phyloP scores from a whole-genome alignment of 2,329 filamentous ascomycete species.

The Monilinia aucupariae region DNA sequence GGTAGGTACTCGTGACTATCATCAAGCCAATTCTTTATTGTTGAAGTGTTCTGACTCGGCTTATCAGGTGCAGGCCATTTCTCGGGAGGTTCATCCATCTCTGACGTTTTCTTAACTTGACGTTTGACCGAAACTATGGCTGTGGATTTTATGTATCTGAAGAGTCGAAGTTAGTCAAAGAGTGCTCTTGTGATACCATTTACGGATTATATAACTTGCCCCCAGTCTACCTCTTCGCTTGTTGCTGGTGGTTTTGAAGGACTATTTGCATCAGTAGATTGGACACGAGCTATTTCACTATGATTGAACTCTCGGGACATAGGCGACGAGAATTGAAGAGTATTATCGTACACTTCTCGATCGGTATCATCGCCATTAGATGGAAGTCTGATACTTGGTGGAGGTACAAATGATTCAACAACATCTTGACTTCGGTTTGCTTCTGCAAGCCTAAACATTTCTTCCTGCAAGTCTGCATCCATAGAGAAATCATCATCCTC shows the following conservation, averaged over 20 bases:
- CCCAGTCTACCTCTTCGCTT: conserved; percentile 13
- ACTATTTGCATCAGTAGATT: conserved; percentile 21
- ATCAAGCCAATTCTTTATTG: conserved; percentile 17
- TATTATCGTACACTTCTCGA: conserved; percentile 29
- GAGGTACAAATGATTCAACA: conserved; percentile 23
- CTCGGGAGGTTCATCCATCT: neutral
- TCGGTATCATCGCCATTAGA: conserved; percentile 17
- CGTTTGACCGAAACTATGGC: neutral
- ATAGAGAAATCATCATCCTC: conserved; percentile 29
- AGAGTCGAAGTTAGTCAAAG: neutral
- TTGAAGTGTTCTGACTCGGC: neutral
- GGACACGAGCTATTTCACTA: neutral
- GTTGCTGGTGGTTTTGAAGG: conserved; percentile 7
- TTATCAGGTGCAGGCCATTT: neutral
- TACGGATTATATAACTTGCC: neutral
- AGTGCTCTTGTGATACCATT: neutral
- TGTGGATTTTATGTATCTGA: neutral
- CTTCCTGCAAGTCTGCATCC: conserved; percentile 28
- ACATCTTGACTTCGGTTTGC: conserved; percentile 7
- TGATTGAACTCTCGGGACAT: conserved; percentile 10
- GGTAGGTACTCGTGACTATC: conserved; percentile 31
- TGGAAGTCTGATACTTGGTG: conserved; percentile 23
- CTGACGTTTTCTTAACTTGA: neutral
- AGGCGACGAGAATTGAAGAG: conserved; percentile 30
- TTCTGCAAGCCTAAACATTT: conserved; percentile 26